A percentile compares a stretch with the other conserved stretches of the same genome.
These are phyloP conservation scores for Closterium sp. DNA, from an alignment of 139 green algal genomes.

Conservation along the genomic window DNA sequence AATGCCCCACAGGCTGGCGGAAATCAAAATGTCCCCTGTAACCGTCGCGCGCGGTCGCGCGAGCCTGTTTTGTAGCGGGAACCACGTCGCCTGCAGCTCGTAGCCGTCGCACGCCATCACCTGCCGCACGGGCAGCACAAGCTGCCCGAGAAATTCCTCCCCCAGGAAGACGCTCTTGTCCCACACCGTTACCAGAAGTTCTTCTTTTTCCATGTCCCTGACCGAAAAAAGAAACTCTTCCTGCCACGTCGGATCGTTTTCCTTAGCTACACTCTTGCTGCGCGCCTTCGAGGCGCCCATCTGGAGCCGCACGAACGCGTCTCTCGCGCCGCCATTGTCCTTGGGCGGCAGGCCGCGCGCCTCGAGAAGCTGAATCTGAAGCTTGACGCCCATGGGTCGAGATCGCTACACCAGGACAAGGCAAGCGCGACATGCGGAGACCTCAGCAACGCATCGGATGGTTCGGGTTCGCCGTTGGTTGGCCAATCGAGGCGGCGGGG, in stretches of 20 bases:
- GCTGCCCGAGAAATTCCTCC: constrained; percentile 46
- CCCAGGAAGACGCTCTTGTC: constrained; percentile 20
- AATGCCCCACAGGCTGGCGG: not conserved
- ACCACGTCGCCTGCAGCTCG: not conserved
- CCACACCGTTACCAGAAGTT: constrained; percentile 21
- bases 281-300: constrained; percentile 18
- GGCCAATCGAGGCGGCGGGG: too few species aligned
- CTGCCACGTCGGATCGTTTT: constrained; percentile 41
- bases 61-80: not conserved
- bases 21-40: not conserved
- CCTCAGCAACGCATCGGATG: not conserved
- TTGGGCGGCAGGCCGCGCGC: constrained; percentile 31
- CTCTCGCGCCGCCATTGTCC: constrained; percentile 41
- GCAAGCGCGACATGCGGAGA: not conserved
- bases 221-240: constrained; percentile 39
- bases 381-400: constrained; percentile 27
- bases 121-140: constrained; percentile 16
- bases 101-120: not conserved
- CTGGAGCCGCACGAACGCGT: constrained; percentile 34
- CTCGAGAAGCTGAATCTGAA: constrained; percentile 27
- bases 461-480: not conserved
- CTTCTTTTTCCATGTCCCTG: not conserved
- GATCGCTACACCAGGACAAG: not conserved
- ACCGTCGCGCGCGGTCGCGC: not conserved
- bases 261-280: constrained; percentile 25